Conservation (phyloP, 768 basidiomycete species). For the Rhizopogon rudus region DNA sequence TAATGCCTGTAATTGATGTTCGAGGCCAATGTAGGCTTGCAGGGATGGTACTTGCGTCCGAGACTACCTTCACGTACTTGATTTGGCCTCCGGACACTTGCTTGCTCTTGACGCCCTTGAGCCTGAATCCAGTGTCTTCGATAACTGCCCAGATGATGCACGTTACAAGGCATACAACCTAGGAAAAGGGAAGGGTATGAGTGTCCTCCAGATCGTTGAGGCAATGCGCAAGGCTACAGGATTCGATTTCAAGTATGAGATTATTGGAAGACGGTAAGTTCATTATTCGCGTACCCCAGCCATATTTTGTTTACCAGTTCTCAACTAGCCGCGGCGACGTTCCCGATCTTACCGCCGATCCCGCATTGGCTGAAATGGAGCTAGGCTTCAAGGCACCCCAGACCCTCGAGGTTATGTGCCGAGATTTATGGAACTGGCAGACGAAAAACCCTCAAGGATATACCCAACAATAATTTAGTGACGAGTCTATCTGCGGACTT, state of each 20-base stretch:
- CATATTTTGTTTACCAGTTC: background rate
- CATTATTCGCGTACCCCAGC: background rate
- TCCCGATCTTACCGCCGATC: constrained; percentile 94
- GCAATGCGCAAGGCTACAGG: constrained; percentile 93
- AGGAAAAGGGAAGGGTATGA: constrained; percentile 88
- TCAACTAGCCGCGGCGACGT: constrained; percentile 81
- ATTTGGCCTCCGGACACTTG: constrained; percentile 91
- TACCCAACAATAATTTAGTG: constrained; percentile 20
- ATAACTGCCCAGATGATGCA: constrained; percentile 43
- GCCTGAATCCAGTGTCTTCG: constrained; percentile 52
- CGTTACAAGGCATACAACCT: constrained; percentile 96
- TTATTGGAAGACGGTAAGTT: constrained; percentile 84
- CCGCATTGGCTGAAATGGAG: constrained; percentile 84
- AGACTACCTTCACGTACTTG: constrained; percentile 91
- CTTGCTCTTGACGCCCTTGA: constrained; percentile 83
- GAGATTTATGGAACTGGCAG: constrained; percentile 99
- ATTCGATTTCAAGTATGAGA: constrained; percentile 82
- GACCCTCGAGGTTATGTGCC: constrained; percentile 88
- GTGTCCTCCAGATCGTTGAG: constrained; percentile 89
- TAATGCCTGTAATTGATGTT: background rate
- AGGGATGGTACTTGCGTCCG: constrained; percentile 98
- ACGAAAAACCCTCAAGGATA: constrained; percentile 86
- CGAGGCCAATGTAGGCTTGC: constrained; percentile 2
- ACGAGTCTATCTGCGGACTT: constrained; percentile 10
- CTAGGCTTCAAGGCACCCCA: constrained; percentile 85